Conservation (phyloP, 2,329 filamentous ascomycete species). For the Geosmithia morbida region DNA sequence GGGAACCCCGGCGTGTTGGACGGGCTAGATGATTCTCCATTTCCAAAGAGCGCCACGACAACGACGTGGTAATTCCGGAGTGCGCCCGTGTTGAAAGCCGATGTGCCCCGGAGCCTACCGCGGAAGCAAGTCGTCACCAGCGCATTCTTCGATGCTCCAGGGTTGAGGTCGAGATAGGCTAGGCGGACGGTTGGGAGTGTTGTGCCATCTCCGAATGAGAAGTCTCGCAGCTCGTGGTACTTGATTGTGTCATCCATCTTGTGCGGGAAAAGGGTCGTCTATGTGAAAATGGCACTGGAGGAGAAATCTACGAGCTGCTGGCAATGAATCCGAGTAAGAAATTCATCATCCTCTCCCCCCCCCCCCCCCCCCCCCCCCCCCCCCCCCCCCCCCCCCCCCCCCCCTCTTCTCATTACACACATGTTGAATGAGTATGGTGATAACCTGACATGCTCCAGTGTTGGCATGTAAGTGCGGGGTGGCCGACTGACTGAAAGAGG, state of each 20-base stretch:
- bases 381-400: too few species aligned
- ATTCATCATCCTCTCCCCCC: neutral
- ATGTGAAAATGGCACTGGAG: too few species aligned
- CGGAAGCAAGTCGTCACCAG: constrained; percentile 40
- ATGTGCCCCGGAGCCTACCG: constrained; percentile 31
- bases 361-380: too few species aligned
- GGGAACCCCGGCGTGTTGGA: constrained; percentile 27
- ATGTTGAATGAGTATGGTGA: neutral
- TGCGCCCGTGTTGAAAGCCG: constrained; percentile 27
- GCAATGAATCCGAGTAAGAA: neutral
- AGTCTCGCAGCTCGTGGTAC: constrained; percentile 17
- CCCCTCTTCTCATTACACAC: neutral
- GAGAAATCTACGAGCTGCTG: too few species aligned
- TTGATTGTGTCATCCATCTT: constrained; percentile 4
- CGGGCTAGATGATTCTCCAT: constrained; percentile 30
- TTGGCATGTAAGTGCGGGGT: neutral
- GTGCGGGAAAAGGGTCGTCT: neutral
- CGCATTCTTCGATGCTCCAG: constrained; percentile 18
- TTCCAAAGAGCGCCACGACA: constrained; percentile 29
- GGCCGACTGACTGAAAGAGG: neutral
- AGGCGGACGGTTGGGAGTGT: constrained; percentile 12
- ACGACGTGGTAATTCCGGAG: constrained; percentile 27
- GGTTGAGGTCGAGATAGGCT: constrained; percentile 12
- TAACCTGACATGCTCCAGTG: neutral
- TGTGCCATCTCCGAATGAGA: constrained; percentile 17